Conservation (phyloP, 2,329 filamentous ascomycete genomes). For the Penicillium vulpinum region DNA sequence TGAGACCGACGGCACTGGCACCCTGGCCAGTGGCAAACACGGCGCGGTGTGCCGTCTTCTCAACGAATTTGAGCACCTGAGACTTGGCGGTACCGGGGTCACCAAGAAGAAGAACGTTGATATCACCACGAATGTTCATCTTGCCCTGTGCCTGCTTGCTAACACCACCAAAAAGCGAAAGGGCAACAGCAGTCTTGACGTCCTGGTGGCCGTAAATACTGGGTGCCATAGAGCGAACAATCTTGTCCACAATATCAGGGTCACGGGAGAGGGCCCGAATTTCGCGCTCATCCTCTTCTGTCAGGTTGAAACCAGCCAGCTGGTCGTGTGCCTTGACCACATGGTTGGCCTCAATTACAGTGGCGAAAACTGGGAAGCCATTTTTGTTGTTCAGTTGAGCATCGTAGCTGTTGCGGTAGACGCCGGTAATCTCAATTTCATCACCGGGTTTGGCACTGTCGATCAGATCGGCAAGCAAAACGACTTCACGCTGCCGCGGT, state of each 20-base stretch:
- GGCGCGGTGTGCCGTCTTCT: constrained; percentile 94
- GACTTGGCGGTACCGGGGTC: constrained; percentile 98
- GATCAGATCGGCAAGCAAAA: constrained; percentile 94
- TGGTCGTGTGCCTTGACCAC: constrained; percentile 97
- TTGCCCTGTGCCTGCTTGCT: constrained; percentile 86
- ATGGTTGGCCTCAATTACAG: constrained; percentile 95
- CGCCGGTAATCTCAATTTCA: constrained; percentile 94
- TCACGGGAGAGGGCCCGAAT: constrained; percentile 88
- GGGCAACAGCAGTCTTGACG: constrained; percentile 93
- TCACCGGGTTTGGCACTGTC: constrained; percentile 96
- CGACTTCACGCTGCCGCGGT: constrained; percentile 88
- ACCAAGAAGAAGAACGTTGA: constrained; percentile 93
- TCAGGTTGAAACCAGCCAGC: constrained; percentile 91
- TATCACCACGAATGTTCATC: constrained; percentile 91
- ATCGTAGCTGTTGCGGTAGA: constrained; percentile 98
- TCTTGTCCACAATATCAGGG: constrained; percentile 87
- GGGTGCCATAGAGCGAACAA: constrained; percentile 89
- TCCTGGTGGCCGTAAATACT: constrained; percentile 97
- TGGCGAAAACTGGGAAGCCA: constrained; percentile 97
- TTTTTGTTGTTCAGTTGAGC: constrained; percentile 98
- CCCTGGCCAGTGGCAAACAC: constrained; percentile 98
- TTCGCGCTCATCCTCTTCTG: constrained; percentile 88
- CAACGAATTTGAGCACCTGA: constrained; percentile 94
- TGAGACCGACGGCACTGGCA: constrained; percentile 95
- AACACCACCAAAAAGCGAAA: constrained; percentile 93